Evolutionary conservation across 2,329 filamentous ascomycete species (phyloP), one percentile per base, ranked within the genome.

Genomic region (Mycosphaerella sp.): DNA sequence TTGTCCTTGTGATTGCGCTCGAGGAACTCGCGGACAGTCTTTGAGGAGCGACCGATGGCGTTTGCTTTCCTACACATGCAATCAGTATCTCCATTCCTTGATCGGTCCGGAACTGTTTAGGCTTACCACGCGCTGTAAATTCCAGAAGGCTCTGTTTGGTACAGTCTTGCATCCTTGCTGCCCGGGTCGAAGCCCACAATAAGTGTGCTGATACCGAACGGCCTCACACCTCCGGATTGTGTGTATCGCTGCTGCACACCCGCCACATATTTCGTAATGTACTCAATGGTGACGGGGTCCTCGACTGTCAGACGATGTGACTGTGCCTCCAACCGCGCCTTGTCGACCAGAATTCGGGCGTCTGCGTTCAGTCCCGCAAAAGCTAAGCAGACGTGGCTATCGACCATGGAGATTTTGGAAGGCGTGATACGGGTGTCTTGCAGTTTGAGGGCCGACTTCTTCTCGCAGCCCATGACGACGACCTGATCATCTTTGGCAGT

Each of bases 341-440:
- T 97, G 82, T 98, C 95, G 71, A 98, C 88, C 61, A 98, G 82
- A 71, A 98, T 98, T 70, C 93, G 85, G 67, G 95, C 93, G 76
- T 98, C 93, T 72, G 93, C 93, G 74, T 98, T 98, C 64, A 98
- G 80, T 55, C 93, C 93, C 59, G 93, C 93, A 67, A 98, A 98
- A 62, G 93, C 93, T 62, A 98, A 87, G 71, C 91, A 95, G 67
- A 95, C 91, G 75, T 98, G 93, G 69, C 85, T 88, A 74, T 98
- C 93, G 69, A 98, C 83, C 62, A 96, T 83, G 66, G 91, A 90
- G 73, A 98, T 96, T 81, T 98, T 98, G 65, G 93, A 97, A 10
- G 93, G 93, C 31, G 93, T 98, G 74, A 98, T 98, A 72, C 93
- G 87, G 55, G 95, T 98, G 75, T 98, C 93, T 80, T 98, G 93